phyloP scores from a whole-genome alignment of 306 rosid genomes.

The Cicer judaicum region DNA sequence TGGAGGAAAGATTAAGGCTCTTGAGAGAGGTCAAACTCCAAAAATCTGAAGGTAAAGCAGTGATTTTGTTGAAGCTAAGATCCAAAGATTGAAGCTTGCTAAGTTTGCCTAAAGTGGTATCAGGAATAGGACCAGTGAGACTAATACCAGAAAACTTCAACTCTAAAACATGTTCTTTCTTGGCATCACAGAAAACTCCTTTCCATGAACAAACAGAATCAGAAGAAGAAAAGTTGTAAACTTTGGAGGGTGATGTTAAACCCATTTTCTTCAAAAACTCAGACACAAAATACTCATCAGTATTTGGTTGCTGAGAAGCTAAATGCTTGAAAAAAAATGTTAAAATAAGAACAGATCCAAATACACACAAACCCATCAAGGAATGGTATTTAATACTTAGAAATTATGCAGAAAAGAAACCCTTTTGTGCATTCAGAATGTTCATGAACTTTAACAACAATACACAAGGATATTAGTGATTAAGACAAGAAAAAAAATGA shows the following conservation, averaged over 20 bases:
- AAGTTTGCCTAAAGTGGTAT: constrained; percentile 84
- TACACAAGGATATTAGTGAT: neutral
- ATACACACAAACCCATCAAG: constrained; percentile 71
- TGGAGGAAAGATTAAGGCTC: constrained; percentile 72
- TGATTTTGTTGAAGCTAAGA: constrained; percentile 87
- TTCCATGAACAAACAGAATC: constrained; percentile 76
- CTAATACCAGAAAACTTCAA: constrained; percentile 62
- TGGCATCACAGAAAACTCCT: constrained; percentile 74
- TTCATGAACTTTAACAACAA: neutral
- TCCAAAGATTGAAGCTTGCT: constrained; percentile 71
- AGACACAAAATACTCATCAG: constrained; percentile 79
- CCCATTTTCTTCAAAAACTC: constrained; percentile 71
- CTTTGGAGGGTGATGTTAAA: constrained; percentile 46
- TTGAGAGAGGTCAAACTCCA: constrained; percentile 85
- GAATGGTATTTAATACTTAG: constrained; percentile 15
- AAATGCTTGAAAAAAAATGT: constrained; percentile 68
- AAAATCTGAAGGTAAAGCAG: constrained; percentile 79
- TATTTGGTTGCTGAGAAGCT: constrained; percentile 78
- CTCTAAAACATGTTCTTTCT: constrained; percentile 52
- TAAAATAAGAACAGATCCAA: constrained; percentile 66
- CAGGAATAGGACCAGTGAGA: constrained; percentile 82
- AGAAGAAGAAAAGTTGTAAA: constrained; percentile 64
- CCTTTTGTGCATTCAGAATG: constrained; percentile 43
- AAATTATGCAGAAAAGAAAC: constrained; percentile 34
- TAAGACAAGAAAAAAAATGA: neutral